These are phyloP conservation scores for Hibiscus tridactylites DNA, from an alignment of 345 rosid genomes.

Conservation along the genomic window DNA sequence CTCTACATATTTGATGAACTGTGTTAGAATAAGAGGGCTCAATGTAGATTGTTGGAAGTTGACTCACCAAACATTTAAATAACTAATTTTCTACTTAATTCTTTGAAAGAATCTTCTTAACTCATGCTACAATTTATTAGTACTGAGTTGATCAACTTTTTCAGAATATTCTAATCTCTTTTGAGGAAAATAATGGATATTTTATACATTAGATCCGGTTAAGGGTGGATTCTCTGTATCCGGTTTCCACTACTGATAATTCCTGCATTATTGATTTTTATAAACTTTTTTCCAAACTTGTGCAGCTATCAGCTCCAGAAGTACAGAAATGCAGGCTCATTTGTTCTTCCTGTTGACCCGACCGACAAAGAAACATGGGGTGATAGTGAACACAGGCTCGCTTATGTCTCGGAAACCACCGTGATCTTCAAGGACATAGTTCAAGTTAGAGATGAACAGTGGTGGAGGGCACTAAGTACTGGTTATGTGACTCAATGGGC, in stretches of 20 bases:
- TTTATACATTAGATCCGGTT: neutral
- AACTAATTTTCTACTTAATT: neutral
- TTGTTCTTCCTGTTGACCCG: conserved; percentile 86
- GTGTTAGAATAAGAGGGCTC: neutral
- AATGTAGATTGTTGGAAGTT: conserved; percentile 3
- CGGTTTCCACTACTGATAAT: conserved; percentile 16
- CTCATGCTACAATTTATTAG: neutral
- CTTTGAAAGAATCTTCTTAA: conserved; percentile 14
- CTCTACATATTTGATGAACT: neutral
- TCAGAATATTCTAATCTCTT: neutral
- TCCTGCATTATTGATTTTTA: too few relatives aligned
- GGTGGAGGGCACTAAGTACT: conserved; percentile 87
- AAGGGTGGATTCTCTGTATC: conserved; percentile 7
- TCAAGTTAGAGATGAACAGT: conserved; percentile 88
- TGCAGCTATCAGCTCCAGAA: conserved; percentile 98
- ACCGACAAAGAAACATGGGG: conserved; percentile 94
- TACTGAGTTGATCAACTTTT: conserved; percentile 13
- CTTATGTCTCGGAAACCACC: conserved; percentile 90
- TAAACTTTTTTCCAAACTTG: neutral
- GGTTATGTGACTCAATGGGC: conserved; percentile 98
- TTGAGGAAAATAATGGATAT: neutral
- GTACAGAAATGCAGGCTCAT: conserved; percentile 82
- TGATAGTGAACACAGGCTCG: conserved; percentile 93
- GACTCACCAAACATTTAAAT: conserved; percentile 23
- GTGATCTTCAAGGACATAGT: conserved; percentile 92